Evolutionary conservation across 2,329 filamentous ascomycete genomes (phyloP).

Genomic region (Cladophialophora yegresii): DNA sequence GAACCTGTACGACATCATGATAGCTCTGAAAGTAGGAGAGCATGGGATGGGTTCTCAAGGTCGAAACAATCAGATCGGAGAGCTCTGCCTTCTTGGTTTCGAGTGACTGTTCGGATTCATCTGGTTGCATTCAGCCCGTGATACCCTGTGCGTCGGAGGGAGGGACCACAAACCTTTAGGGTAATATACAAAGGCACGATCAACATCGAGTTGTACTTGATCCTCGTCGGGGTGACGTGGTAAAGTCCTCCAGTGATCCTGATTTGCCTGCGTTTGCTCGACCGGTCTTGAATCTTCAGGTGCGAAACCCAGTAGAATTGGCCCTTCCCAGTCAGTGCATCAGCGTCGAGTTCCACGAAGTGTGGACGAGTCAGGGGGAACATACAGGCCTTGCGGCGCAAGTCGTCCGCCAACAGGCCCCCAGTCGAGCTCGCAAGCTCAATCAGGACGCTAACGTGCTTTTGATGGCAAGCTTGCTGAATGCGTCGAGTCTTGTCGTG

Average conservation of each 20-base stretch:
- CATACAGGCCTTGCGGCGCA: conserved; percentile 78
- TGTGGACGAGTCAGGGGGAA: conserved; percentile 35
- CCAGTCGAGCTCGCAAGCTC: conserved; percentile 63
- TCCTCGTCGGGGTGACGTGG: conserved; percentile 81
- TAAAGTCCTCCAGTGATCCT: conserved; percentile 60
- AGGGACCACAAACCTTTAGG: conserved; percentile 65
- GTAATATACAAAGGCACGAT: conserved; percentile 97
- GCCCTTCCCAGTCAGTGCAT: conserved; percentile 45
- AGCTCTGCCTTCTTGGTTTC: conserved; percentile 72
- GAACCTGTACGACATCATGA: conserved; percentile 96
- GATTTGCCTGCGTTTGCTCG: conserved; percentile 27
- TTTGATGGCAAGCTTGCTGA: conserved; percentile 60
- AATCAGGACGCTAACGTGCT: conserved; percentile 60
- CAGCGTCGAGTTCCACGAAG: conserved; percentile 29
- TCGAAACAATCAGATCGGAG: conserved; percentile 74
- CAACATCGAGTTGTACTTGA: conserved; percentile 88
- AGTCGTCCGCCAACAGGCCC: conserved; percentile 66
- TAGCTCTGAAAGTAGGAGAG: conserved; percentile 98
- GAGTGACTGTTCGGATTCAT: conserved; percentile 69
- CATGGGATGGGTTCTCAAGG: conserved; percentile 77
- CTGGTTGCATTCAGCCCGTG: conserved; percentile 45
- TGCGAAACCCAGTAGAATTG: conserved; percentile 51
- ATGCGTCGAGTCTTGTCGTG: conserved; percentile 53
- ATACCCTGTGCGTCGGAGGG: conserved; percentile 34
- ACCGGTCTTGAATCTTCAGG: conserved; percentile 15